A percentile compares a stretch with the other conserved stretches of the same genome.
Evolutionary conservation across 2,329 filamentous ascomycete species (phyloP).

Genomic region (Phoma herbarum): DNA sequence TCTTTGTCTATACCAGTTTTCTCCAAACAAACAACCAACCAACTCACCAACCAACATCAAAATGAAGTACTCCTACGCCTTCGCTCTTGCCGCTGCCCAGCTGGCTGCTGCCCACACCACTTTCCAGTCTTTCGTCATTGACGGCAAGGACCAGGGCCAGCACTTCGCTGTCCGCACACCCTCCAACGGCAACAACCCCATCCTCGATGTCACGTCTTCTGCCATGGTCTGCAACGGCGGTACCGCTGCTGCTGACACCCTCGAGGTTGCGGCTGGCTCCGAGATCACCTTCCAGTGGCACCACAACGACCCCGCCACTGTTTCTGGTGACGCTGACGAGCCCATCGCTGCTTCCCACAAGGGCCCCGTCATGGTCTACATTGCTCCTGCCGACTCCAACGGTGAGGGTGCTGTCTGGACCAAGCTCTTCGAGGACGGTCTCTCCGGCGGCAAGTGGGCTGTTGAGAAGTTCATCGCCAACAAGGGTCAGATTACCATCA

Average conservation of each 20-base stretch:
- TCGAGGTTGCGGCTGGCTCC: constrained; percentile 59
- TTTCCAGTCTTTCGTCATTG: constrained; percentile 55
- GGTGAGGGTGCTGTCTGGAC: constrained; percentile 62
- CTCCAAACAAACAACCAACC: constrained; percentile 28
- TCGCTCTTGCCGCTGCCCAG: constrained; percentile 46
- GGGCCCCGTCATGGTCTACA: constrained; percentile 63
- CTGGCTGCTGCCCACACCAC: constrained; percentile 49
- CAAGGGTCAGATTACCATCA: constrained; percentile 52
- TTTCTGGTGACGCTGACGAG: constrained; percentile 54
- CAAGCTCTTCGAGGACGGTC: constrained; percentile 54
- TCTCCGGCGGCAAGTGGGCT: constrained; percentile 47
- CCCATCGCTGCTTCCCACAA: constrained; percentile 63
- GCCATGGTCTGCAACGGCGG: constrained; percentile 51
- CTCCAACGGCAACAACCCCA: constrained; percentile 50
- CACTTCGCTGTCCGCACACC: constrained; percentile 57
- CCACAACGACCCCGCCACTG: constrained; percentile 52
- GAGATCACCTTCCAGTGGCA: constrained; percentile 60
- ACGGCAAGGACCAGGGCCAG: constrained; percentile 41
- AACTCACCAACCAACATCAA: constrained; percentile 35
- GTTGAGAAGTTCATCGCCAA: constrained; percentile 52
- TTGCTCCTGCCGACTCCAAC: constrained; percentile 54
- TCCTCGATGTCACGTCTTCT: constrained; percentile 48
- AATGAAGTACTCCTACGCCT: constrained; percentile 46
- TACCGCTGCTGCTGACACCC: constrained; percentile 48
- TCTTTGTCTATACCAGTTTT: constrained; percentile 34